Conservation (phyloP, 2,329 filamentous ascomycete genomes). For the Cercospora sp. region DNA sequence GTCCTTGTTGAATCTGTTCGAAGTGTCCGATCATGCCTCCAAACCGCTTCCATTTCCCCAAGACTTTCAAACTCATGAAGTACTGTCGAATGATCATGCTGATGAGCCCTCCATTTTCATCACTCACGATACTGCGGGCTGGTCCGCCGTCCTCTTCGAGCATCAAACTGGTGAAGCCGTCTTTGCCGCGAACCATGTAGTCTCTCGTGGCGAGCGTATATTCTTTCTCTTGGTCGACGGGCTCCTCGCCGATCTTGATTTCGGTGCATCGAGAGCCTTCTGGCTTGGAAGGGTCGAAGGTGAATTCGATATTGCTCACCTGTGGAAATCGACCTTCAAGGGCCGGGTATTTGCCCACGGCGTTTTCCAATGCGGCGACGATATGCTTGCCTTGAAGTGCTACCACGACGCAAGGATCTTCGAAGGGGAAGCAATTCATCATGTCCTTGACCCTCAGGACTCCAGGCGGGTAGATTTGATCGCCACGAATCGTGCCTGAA, state of each 20-base stretch:
- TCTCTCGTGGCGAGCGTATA: conserved; percentile 79
- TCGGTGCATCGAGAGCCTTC: conserved; percentile 63
- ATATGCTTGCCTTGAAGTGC: conserved; percentile 70
- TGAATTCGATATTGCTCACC: conserved; percentile 78
- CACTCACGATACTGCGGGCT: conserved; percentile 75
- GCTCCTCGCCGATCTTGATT: conserved; percentile 60
- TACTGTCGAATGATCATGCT: conserved; percentile 86
- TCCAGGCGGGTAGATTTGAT: conserved; percentile 84
- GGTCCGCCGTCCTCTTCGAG: conserved; percentile 72
- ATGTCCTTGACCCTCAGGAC: conserved; percentile 65
- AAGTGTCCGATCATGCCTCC: conserved; percentile 67
- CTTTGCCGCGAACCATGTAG: conserved; percentile 79
- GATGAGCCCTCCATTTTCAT: conserved; percentile 85
- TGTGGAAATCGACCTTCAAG: conserved; percentile 82
- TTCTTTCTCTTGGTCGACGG: conserved; percentile 61
- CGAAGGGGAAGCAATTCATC: conserved; percentile 70
- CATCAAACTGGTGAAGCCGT: conserved; percentile 77
- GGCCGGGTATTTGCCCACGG: conserved; percentile 76
- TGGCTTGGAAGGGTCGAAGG: conserved; percentile 65
- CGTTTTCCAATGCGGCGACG: conserved; percentile 79
- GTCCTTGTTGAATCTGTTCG: conserved; percentile 61
- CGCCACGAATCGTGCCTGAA: conserved; percentile 79
- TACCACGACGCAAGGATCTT: conserved; percentile 82
- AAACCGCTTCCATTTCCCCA: conserved; percentile 77
- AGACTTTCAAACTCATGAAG: conserved; percentile 79